phyloP scores from a whole-genome alignment of 2,329 filamentous ascomycete species.

The Venturia nashicola region DNA sequence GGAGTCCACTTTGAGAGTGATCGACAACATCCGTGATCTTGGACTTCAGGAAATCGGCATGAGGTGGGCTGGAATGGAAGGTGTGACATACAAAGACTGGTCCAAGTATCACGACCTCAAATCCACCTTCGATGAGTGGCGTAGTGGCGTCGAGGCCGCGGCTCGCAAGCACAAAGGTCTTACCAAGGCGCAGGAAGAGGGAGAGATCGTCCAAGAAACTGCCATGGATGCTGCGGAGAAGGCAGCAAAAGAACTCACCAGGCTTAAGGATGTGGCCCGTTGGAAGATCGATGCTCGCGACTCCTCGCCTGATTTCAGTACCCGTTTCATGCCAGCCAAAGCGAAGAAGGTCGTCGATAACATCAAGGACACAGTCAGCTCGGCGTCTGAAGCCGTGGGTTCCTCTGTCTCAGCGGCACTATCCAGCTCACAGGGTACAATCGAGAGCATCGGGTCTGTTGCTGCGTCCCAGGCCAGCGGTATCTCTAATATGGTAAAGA shows the following conservation, averaged over 20 bases:
- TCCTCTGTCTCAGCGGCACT: constrained; percentile 1
- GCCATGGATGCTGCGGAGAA: constrained; percentile 71
- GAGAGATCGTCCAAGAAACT: constrained; percentile 58
- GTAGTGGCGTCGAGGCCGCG: constrained; percentile 64
- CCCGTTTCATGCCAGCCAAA: constrained; percentile 47
- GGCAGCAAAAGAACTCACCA: constrained; percentile 66
- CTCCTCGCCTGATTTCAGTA: constrained; percentile 65
- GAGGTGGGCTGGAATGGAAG: constrained; percentile 90
- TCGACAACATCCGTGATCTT: constrained; percentile 71
- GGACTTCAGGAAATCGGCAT: constrained; percentile 86
- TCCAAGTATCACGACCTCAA: constrained; percentile 84
- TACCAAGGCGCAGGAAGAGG: constrained; percentile 52
- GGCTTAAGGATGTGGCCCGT: constrained; percentile 69
- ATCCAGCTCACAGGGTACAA: background rate
- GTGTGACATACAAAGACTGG: constrained; percentile 96
- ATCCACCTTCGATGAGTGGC: constrained; percentile 73
- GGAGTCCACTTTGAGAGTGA: constrained; percentile 68
- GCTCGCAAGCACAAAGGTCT: constrained; percentile 64
- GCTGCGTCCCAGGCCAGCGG: constrained; percentile 1
- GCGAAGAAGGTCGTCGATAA: constrained; percentile 28
- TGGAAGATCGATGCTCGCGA: constrained; percentile 76
- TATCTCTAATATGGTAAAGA: background rate
- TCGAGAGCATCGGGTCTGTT: constrained; percentile 20
- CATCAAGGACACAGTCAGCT: constrained; percentile 22
- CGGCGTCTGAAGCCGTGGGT: constrained; percentile 14